Evolutionary conservation across 2,329 filamentous ascomycete genomes (phyloP), one percentile per base, ranked within the genome.

Genomic region (Penicillium sp.): DNA sequence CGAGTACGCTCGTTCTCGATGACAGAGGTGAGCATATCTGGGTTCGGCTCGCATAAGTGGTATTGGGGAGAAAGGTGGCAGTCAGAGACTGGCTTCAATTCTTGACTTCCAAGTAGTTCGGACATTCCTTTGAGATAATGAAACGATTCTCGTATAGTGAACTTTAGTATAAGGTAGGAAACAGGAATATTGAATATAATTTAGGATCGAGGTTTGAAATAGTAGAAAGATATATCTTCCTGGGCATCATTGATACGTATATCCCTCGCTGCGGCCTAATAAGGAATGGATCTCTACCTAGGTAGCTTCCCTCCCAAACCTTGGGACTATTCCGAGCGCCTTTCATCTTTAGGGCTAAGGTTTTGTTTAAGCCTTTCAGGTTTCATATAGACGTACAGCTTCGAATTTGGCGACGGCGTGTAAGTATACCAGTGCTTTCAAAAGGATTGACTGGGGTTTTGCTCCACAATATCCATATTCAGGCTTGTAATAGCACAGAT

Each of bases 1-100:
- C 29, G 8, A 38, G 19, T 23, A 56, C 47, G 43, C 31, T 59
- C 53, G 29, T 49, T 59, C 42, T 59, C 43, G 29, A 56, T 56
- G 36, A 59, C 33, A 55, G 42, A 56, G 42, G 36, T 49, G 48
- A 59, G 53, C n/a, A 56, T 0, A 49, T 56, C 53, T 52, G 45
- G 52, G 31, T 29, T 49, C 23, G 27, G 52, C 42, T 55, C 52
- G 42, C 35, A 47, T 55, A 33, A 39, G 27, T 52, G 41, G 47
- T 44, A 49, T 44, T 48, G 47, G n/a, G 53, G 48, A 59, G 57
- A 44, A 44, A 3, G 47, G 47, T 55, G 42, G 25, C 38, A 57
- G 44, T 42, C 43, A 25, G 44, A 45, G 29, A 55, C 48, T 55
- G 9, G 38, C 47, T 59, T 55, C 48, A 33, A 49, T 44, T 56